Conservation (phyloP, 2,329 filamentous ascomycete species). For the Fusarium albosuccineum region DNA sequence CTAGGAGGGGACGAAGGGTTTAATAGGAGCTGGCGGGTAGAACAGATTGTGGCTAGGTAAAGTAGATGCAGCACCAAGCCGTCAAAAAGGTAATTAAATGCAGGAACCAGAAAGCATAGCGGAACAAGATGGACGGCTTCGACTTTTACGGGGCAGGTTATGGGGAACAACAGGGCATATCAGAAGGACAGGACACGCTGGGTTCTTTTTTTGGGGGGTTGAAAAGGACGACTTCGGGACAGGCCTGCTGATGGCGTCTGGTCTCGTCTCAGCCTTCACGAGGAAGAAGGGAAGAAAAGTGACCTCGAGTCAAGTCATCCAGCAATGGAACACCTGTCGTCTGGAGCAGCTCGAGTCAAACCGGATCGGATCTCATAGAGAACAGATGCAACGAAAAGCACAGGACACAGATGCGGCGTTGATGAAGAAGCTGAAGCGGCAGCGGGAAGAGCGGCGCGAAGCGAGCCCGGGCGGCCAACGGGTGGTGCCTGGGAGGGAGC, state of each 20-base stretch:
- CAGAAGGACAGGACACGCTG: slow-evolving; percentile 45
- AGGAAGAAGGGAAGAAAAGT: slow-evolving; percentile 37
- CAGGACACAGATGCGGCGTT: slow-evolving; percentile 21
- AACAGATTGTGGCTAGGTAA: slow-evolving; percentile 38
- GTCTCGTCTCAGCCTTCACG: slow-evolving; percentile 56
- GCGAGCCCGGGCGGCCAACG: slow-evolving; percentile 28
- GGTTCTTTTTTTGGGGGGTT: slow-evolving; percentile 41
- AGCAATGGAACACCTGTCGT: slow-evolving; percentile 31
- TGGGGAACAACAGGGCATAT: slow-evolving; percentile 32
- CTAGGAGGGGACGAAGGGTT: slow-evolving; percentile 29
- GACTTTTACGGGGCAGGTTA: slow-evolving; percentile 36
- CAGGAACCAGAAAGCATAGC: slow-evolving; percentile 35
- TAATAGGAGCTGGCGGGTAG: slow-evolving; percentile 33
- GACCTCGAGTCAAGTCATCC: slow-evolving; percentile 46
- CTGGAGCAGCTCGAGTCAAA: slow-evolving; percentile 13
- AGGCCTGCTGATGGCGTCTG: slow-evolving; percentile 56
- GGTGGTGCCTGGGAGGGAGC: slow-evolving; percentile 13
- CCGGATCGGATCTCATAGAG: slow-evolving; percentile 11
- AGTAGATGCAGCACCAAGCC: slow-evolving; percentile 24
- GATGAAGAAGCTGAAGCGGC: slow-evolving; percentile 30
- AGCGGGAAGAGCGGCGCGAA: slow-evolving; percentile 47
- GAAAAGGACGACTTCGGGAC: slow-evolving; percentile 42
- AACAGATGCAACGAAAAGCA: slow-evolving; percentile 8
- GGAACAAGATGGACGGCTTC: slow-evolving; percentile 22
- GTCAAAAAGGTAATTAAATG: slow-evolving; percentile 37